These are phyloP conservation scores for Melanomma pulvis-pyrius DNA, from an alignment of 495 filamentous ascomycete species.

Conservation along the genomic window DNA sequence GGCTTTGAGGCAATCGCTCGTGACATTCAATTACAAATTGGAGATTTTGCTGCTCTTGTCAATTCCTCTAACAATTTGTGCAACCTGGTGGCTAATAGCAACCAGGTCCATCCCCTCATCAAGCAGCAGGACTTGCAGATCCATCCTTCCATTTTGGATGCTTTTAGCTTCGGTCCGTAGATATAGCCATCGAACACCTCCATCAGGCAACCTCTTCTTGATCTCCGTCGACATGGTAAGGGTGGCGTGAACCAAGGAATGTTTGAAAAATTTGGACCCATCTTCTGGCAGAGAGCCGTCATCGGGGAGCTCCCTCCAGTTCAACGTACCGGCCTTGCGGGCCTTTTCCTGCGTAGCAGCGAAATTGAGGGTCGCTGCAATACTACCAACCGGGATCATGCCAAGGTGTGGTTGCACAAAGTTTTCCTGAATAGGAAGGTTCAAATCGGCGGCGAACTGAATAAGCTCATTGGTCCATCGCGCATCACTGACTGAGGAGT, in stretches of 20 bases:
- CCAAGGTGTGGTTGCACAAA: neutral
- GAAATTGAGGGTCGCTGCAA: neutral
- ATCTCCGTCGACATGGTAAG: constrained; percentile 21
- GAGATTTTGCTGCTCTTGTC: neutral
- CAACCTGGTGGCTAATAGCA: constrained; percentile 26
- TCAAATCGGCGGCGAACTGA: constrained; percentile 11
- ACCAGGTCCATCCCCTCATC: constrained; percentile 16
- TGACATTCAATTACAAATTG: neutral
- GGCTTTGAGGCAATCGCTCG: too few relatives aligned
- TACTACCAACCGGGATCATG: neutral
- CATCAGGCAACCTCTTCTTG: constrained; percentile 21
- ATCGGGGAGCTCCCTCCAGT: constrained; percentile 10
- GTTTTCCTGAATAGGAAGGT: constrained; percentile 12
- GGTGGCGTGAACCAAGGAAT: constrained; percentile 7
- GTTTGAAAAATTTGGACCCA: neutral
- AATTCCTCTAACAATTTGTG: constrained; percentile 1
- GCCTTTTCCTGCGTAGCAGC: neutral
- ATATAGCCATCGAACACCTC: constrained; percentile 21
- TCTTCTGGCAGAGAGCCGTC: neutral
- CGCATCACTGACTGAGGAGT: neutral
- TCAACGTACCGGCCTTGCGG: neutral
- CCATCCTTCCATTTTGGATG: constrained; percentile 16
- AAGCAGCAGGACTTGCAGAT: constrained; percentile 14
- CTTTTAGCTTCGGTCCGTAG: constrained; percentile 4
- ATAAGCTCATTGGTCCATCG: constrained; percentile 16